Evolutionary conservation across 257 asterid genomes (phyloP).

Genomic region (Solanum chilense): DNA sequence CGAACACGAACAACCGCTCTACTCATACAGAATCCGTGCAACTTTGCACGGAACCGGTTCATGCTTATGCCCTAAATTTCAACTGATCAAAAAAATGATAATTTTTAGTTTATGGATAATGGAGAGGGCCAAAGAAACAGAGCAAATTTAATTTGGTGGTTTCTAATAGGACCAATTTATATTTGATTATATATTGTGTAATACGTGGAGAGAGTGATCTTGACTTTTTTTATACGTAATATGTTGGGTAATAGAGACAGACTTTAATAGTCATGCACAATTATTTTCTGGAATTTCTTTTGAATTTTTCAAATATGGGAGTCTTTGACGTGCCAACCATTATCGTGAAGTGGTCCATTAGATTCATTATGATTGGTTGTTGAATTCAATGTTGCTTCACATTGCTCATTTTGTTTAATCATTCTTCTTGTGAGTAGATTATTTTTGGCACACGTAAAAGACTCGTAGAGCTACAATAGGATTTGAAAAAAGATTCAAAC

Average conservation of each 20-base stretch:
- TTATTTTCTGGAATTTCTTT: not conserved
- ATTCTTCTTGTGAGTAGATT: not conserved
- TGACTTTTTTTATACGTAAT: not conserved
- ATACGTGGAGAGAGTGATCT: not conserved
- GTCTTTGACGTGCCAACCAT: slow-evolving; percentile 36
- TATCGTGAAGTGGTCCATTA: not conserved
- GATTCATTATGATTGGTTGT: slow-evolving; percentile 9
- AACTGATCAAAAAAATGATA: not conserved
- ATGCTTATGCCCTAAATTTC: not conserved
- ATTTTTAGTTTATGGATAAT: not conserved
- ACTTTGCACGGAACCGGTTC: slow-evolving; percentile 11
- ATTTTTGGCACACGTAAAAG: not conserved
- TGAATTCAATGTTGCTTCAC: slow-evolving; percentile 3
- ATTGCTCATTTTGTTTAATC: not conserved
- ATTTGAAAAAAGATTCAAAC: not conserved
- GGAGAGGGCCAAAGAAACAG: not conserved
- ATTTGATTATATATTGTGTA: not conserved
- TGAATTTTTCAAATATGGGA: slow-evolving; percentile 22
- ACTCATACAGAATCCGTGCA: slow-evolving; percentile 36
- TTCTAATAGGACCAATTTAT: not conserved
- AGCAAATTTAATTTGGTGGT: not conserved
- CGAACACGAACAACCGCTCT: slow-evolving; percentile 31
- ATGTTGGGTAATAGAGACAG: not conserved
- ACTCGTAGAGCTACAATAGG: not conserved
- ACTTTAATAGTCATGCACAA: not conserved